Conservation (phyloP, 163 green algal genomes). For the Chloromonas sp. region DNA sequence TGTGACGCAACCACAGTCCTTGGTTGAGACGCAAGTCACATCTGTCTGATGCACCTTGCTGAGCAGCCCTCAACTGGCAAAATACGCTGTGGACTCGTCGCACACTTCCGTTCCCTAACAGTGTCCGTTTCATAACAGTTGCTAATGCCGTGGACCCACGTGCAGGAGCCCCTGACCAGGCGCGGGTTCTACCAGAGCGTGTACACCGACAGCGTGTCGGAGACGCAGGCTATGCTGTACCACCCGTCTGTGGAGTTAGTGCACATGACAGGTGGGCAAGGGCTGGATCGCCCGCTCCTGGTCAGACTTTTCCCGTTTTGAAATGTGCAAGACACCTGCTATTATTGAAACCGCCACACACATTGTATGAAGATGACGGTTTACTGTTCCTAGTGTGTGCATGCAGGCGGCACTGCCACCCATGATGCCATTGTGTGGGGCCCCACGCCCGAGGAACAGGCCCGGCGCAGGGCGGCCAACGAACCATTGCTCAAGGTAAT, state of each 20-base stretch:
- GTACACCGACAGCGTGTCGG: background rate
- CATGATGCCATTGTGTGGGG: slow-evolving; percentile 41
- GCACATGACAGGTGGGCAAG: slow-evolving; percentile 24
- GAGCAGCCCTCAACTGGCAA: too few species aligned
- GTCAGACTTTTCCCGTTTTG: too few species aligned
- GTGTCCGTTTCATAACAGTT: too few species aligned
- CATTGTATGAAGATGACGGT: background rate
- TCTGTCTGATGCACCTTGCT: too few species aligned
- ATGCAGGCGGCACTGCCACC: slow-evolving; percentile 24
- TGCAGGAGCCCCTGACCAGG: slow-evolving; percentile 4
- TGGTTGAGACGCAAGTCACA: too few species aligned
- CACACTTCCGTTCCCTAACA: too few species aligned
- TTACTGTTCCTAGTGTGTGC: background rate
- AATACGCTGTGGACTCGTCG: too few species aligned
- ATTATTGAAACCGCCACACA: too few species aligned
- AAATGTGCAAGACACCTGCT: too few species aligned
- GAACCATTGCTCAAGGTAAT: slow-evolving; percentile 35
- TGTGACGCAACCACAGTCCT: too few species aligned
- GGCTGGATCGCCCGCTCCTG: too few species aligned
- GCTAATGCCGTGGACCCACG: background rate
- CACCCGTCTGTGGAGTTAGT: slow-evolving; percentile 13
- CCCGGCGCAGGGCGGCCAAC: slow-evolving; percentile 15
- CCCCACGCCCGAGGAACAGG: slow-evolving; percentile 19
- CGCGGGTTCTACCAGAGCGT: slow-evolving; percentile 9
- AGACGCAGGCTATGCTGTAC: slow-evolving; percentile 16